Base-by-base conservation (phyloP, 2,329 filamentous ascomycete genomes). In the Neofusicoccum kwambonambiense region DNA sequence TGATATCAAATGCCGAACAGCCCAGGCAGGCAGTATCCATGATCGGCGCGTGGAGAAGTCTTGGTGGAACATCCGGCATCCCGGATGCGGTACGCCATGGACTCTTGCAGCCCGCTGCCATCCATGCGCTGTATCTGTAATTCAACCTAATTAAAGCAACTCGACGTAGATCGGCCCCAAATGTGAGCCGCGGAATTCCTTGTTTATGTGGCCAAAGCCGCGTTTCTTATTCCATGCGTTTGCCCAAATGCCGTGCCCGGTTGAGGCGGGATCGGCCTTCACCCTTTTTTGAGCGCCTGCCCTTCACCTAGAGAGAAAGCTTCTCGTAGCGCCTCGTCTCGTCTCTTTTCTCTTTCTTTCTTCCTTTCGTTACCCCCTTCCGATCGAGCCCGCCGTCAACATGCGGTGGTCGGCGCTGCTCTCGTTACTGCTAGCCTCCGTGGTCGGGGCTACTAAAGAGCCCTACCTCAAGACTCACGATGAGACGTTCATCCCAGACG, bases 401-500 rank as follows among this genome's bases (percentile, higher is more conserved):
- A 60, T 60, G 56, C 7, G 17, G 42, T 35, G 41, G 56, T 22
- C n/a, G n/a, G n/a, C 31, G 17, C 13, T 47, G 41, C 15, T 47
- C n/a, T 37, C 56, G 13, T 27, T 60, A 31, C 42, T 60, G 5
- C 41, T 47, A 27, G 42, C 56, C 41, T 31, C 45, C 22, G 47
- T 19, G 22, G 44, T 27, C 15, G 39, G 39, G 41, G 61, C 61
- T 17, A 17, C 17, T 4, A 42, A 54, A 17, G 61, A 56, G 35
- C 61, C 61, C 4, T 17, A 45, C 27, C 50, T 64, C 19, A 44
- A 47, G 39, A 12, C 50, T 27, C 70, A 71, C 63, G 67, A 70
- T 22, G 56, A 56, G 3, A 66, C 60, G 12, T 80, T 78, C 45
- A 68, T 65, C 3, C 83, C 83, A 5, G 79, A 85, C 66, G 73